Base-by-base conservation (phyloP, 179 eudicot species). In the Amaranthus tricolor region DNA sequence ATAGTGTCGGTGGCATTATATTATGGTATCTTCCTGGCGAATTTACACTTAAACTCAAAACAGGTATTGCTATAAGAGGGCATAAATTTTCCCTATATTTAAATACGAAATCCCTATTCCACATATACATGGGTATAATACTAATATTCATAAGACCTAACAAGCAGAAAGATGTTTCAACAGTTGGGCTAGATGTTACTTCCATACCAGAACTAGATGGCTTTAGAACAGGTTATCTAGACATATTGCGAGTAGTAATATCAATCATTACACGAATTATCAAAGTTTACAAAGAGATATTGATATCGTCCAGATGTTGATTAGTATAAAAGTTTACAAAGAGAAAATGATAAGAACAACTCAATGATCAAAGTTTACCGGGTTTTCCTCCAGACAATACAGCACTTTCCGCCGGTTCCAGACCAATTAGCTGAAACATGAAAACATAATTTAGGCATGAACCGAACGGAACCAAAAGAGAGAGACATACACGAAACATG, bases 361-460 rank as follows among this genome's bases (percentile, higher is more conserved):
- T 54, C 7, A 62, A 55, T 19, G 21, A 54, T 19, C 44, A 71
- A 7, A 55, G 19, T 31, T 31, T 81, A 87, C 93, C 91, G 77
- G 91, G 89, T 64, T 74, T 87, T 59, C 91, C 91, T 74, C 91
- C 93, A 48, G 90, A 85, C 68, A 89, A 65, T 48, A 89, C 85
- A 49, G 91, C 85, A 76, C 93, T 89, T 79, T 89, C 93, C 52
- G 79, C 80, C 40, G 91, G 93, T 62, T 89, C 93, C 58, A 89
- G 77, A 69, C 89, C 93, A 76, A 87, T 80, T 11, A 89, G 70
- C 89, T 87, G 82, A 74, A 73, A 66, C 43, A 66, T 5, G 44
- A 50, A 31, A 31, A 31, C 40, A 31, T 31, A 31, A 31, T 31
- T 31, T 31, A 31, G 40, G 3, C 40, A 68, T 43, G 24, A 58